Evolutionary conservation across 768 basidiomycete species (phyloP).

Genomic region (Auriculariales sp.): DNA sequence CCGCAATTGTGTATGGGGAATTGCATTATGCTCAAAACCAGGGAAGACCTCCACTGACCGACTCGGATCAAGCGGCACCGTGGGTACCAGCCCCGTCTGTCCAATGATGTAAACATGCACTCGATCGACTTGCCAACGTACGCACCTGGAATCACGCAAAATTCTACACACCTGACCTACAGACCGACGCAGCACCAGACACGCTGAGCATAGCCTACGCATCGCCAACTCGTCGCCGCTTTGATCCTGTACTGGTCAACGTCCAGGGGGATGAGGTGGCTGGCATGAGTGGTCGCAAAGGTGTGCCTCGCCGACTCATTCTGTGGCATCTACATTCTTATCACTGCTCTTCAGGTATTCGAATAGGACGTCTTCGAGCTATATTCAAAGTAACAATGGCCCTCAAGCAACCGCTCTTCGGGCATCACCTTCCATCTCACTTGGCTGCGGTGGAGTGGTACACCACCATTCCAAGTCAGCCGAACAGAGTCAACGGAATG

Average conservation of each 20-base stretch:
- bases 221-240: slow-evolving; percentile 13
- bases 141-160: slow-evolving; percentile 20
- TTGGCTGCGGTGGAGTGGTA: slow-evolving; percentile 21
- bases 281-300: slow-evolving; percentile 8
- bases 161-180: slow-evolving; percentile 12
- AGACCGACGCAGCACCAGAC: slow-evolving; percentile 14
- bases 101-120: neutral
- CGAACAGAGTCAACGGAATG: neutral
- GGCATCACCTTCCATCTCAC: slow-evolving; percentile 5
- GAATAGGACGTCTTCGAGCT: slow-evolving; percentile 13
- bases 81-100: neutral
- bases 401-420: neutral
- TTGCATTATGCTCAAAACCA: no score
- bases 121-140: slow-evolving; percentile 5
- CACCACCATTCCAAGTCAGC: slow-evolving; percentile 4
- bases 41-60: no score
- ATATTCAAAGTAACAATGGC: slow-evolving; percentile 12
- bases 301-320: slow-evolving; percentile 7
- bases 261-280: slow-evolving; percentile 2
- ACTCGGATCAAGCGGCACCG: neutral
- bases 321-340: neutral
- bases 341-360: slow-evolving; percentile 11
- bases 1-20: no score
- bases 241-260: slow-evolving; percentile 22
- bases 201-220: slow-evolving; percentile 5